Conservation (phyloP, 208 protist species). For the Angomonas deanei region DNA sequence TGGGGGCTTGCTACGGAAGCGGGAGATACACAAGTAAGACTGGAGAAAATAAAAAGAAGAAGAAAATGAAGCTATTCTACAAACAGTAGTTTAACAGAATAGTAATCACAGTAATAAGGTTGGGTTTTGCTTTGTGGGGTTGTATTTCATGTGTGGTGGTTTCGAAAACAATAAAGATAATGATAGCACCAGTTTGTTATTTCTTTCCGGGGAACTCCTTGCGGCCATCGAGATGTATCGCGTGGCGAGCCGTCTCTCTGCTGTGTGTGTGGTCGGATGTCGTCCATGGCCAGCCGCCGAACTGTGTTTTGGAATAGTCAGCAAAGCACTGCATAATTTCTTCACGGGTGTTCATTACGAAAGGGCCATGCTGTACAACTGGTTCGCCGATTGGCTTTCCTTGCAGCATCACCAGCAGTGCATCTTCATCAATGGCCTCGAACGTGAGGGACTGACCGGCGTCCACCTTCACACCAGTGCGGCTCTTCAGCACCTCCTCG, state of each 20-base stretch:
- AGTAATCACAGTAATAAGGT: not conserved
- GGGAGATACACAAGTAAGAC: not conserved
- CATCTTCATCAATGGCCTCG: constrained; percentile 18
- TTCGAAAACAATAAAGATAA: not conserved
- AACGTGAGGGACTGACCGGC: constrained; percentile 19
- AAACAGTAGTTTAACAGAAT: too few relatives aligned
- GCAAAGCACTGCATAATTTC: constrained; percentile 85
- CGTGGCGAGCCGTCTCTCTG: constrained; percentile 32
- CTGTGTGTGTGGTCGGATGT: constrained; percentile 34
- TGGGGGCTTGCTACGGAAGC: too few relatives aligned
- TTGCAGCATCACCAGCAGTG: constrained; percentile 50
- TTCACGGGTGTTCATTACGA: constrained; percentile 92
- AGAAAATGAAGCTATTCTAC: not conserved
- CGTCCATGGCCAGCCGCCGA: constrained; percentile 58
- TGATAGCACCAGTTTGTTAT: not conserved
- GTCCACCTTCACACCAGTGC: constrained; percentile 23
- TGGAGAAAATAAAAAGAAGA: constrained; percentile 2
- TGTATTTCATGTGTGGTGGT: not conserved
- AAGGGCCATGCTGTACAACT: constrained; percentile 88
- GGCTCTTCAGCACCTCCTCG: constrained; percentile 8
- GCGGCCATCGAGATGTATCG: constrained; percentile 22
- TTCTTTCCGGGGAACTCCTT: constrained; percentile 21
- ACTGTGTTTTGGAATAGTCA: constrained; percentile 63
- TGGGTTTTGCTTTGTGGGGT: not conserved
- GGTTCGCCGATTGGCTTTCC: constrained; percentile 78